Percentiles rank a stretch among this genome's conserved stretches.
phyloP scores from a whole-genome alignment of 202 grass and related monocot genomes.

The Dendrocalamus latiflorus region DNA sequence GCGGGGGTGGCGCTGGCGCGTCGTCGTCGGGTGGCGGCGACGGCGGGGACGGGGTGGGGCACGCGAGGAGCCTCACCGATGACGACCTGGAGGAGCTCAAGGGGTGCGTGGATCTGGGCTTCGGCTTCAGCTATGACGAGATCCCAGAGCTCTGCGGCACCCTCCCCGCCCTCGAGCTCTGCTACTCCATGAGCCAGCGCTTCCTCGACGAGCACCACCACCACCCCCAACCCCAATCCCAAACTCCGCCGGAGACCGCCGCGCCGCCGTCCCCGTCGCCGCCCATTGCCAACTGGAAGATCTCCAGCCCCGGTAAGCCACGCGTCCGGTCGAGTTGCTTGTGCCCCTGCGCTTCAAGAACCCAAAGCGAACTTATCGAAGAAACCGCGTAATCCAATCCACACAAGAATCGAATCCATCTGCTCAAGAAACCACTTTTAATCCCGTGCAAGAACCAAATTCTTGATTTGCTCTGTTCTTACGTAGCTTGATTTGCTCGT shows the following conservation, averaged over 20 bases:
- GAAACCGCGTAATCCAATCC: background rate
- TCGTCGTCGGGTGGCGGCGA: background rate
- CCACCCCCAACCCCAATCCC: background rate
- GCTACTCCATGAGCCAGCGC: constrained; percentile 68
- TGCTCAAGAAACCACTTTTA: background rate
- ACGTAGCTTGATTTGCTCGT: background rate
- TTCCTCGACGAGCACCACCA: constrained; percentile 46
- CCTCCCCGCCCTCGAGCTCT: constrained; percentile 61
- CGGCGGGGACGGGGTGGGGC: constrained; percentile 18
- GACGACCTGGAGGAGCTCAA: constrained; percentile 76
- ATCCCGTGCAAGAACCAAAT: background rate
- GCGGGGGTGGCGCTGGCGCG: background rate
- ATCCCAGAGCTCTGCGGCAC: constrained; percentile 62
- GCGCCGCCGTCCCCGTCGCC: background rate
- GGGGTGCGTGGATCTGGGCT: constrained; percentile 67
- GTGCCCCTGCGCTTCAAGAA: background rate
- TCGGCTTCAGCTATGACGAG: constrained; percentile 73
- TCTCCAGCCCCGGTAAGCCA: constrained; percentile 57
- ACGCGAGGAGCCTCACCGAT: constrained; percentile 58
- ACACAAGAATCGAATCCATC: background rate
- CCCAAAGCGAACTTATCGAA: background rate
- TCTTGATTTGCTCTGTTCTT: background rate
- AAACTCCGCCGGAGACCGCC: background rate
- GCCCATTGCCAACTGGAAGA: constrained; percentile 66
- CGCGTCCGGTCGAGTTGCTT: background rate